These are phyloP conservation scores for Penicillium nordicum DNA, from an alignment of 2,329 filamentous ascomycete genomes.

Conservation along the genomic window DNA sequence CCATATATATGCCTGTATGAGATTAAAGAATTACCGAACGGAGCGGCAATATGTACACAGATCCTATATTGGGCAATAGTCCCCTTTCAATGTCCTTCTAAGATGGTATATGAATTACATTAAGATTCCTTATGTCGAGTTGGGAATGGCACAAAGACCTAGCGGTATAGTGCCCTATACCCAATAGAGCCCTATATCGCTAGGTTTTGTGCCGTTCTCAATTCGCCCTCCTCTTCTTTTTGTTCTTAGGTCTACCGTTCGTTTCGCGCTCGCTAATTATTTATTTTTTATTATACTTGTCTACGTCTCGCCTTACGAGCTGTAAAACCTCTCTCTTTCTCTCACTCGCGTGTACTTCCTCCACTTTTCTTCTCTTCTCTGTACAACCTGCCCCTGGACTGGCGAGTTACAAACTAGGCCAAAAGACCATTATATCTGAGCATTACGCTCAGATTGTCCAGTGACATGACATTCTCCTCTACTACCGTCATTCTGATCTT, in stretches of 20 bases:
- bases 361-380: too few species aligned
- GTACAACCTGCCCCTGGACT: too few species aligned
- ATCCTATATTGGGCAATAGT: not conserved
- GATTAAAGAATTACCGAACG: not conserved
- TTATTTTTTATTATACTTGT: too few species aligned
- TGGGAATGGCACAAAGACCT: accelerated
- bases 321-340: too few species aligned
- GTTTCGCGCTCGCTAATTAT: not conserved
- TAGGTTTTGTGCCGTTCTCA: not conserved
- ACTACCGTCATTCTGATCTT: not conserved
- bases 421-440: too few species aligned
- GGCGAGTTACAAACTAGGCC: too few species aligned
- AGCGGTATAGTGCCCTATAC: not conserved
- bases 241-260: not conserved
- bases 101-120: not conserved
- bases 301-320: too few species aligned
- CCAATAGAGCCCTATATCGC: not conserved
- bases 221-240: not conserved
- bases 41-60: not conserved
- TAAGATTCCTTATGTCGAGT: not conserved
- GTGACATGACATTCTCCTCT: too few species aligned
- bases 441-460: too few species aligned
- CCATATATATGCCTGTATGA: not conserved
- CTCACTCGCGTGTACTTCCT: too few species aligned
- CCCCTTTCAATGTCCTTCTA: not conserved